These are phyloP conservation scores for Microcyclosporella mali DNA, from an alignment of 2,329 filamentous ascomycete species.

Conservation along the genomic window DNA sequence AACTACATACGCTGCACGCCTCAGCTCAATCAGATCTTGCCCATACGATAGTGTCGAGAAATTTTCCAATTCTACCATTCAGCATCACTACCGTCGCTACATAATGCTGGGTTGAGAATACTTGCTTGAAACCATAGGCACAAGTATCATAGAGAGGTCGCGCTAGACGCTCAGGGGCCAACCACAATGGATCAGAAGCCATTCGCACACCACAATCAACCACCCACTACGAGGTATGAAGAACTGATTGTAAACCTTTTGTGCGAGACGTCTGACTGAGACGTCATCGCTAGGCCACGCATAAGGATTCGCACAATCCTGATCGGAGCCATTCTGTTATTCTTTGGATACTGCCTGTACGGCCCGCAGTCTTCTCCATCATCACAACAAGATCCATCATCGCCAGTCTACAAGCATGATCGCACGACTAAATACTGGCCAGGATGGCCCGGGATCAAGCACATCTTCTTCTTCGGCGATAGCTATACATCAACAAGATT, in stretches of 20 bases:
- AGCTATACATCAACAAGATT: conserved; percentile 58
- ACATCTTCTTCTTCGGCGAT: conserved; percentile 41
- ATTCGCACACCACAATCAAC: background rate
- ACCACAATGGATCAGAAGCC: conserved; percentile 1
- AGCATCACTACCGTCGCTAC: no score
- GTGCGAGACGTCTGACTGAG: background rate
- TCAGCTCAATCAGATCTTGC: no score
- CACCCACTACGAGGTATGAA: background rate
- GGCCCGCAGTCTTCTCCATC: background rate
- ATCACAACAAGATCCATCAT: background rate
- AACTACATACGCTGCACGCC: no score
- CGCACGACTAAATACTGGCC: conserved; percentile 3
- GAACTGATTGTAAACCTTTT: background rate
- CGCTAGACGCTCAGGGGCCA: no score
- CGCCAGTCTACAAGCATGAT: conserved; percentile 1
- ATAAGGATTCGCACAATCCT: background rate
- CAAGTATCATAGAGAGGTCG: no score
- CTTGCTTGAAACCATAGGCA: no score
- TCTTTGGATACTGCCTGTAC: conserved; percentile 1
- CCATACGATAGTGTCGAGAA: no score
- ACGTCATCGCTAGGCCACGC: background rate
- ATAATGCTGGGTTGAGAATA: no score
- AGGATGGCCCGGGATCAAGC: conserved; percentile 4
- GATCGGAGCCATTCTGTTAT: background rate
- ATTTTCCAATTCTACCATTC: no score